Conservation (phyloP, 768 basidiomycete genomes). For the Rhizopogon rudus region DNA sequence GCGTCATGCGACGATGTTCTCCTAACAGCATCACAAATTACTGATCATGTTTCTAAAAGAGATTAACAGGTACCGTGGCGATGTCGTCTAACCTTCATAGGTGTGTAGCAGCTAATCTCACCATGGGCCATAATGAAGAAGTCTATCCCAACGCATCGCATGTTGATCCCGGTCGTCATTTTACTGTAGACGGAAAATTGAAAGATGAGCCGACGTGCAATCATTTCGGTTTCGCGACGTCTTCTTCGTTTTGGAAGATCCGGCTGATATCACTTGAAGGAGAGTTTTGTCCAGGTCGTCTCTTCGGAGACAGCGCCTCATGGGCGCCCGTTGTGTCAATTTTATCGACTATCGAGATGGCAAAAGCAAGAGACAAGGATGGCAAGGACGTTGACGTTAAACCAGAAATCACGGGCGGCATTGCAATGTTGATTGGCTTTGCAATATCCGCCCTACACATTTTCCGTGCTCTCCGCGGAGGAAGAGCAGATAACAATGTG, state of each 20-base stretch:
- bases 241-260: too few relatives aligned
- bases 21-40: neutral
- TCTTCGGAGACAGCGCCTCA: neutral
- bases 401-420: neutral
- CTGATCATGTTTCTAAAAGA: neutral
- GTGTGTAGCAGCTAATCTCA: neutral
- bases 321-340: neutral
- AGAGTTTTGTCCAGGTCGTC: neutral
- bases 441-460: neutral
- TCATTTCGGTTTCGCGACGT: neutral
- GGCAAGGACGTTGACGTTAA: neutral
- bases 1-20: neutral
- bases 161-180: neutral
- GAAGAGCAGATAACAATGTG: neutral
- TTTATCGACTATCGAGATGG: neutral
- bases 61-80: neutral
- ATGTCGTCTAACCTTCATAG: neutral
- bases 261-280: too few relatives aligned
- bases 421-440: too few relatives aligned
- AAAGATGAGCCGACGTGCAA: neutral
- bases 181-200: neutral
- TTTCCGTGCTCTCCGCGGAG: neutral
- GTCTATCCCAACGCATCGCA: too few relatives aligned
- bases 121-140: neutral
- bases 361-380: neutral